Evolutionary conservation across 805 yeast genomes (phyloP).

Genomic region (Komagataella populi): DNA sequence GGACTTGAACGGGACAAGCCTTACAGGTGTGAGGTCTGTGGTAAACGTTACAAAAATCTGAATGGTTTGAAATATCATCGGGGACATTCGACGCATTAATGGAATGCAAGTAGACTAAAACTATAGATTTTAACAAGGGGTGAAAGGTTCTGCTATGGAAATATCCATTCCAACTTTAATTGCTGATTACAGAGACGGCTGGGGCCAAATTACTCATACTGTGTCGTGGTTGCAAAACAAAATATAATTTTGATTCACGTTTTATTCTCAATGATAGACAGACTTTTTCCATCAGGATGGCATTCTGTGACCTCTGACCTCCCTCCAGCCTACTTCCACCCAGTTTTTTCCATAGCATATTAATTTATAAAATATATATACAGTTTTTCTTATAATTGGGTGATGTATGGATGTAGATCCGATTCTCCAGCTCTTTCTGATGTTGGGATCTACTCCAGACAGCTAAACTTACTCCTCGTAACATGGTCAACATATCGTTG

Average conservation of each 20-base stretch:
- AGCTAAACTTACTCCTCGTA: neutral
- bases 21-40: conserved; percentile 95
- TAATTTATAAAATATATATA: neutral
- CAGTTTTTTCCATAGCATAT: neutral
- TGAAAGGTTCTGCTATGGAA: neutral
- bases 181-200: neutral
- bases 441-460: conserved; percentile 1
- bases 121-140: neutral
- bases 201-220: neutral
- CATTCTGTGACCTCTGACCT: neutral
- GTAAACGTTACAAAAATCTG: conserved; percentile 89
- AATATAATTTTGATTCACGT: neutral
- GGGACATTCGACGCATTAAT: conserved; percentile 91
- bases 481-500: conserved; percentile 9
- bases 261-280: neutral
- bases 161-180: neutral
- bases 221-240: neutral
- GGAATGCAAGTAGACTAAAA: neutral
- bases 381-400: neutral
- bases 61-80: conserved; percentile 95
- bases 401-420: neutral
- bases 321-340: neutral
- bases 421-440: neutral
- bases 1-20: conserved; percentile 97
- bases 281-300: neutral